phyloP scores from a whole-genome alignment of 2,329 filamentous ascomycete genomes.

The Bipolaris sorokiniana region DNA sequence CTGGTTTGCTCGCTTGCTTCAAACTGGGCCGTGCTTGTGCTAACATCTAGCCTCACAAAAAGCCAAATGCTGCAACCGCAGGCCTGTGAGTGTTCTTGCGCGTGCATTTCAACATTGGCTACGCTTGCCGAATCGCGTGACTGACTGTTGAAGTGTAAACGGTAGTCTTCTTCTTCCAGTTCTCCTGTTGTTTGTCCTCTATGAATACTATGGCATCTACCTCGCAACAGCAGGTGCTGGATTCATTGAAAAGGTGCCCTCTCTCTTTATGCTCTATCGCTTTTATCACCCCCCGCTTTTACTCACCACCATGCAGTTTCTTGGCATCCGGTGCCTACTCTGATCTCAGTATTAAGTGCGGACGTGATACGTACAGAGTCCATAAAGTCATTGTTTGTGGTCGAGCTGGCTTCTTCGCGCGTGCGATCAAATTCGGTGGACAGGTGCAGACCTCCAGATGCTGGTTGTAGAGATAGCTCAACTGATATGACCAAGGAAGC shows the following conservation, averaged over 20 bases:
- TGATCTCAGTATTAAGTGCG: background rate
- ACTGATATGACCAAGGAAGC: constrained; percentile 1
- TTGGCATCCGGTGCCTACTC: background rate
- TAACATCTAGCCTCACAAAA: no score
- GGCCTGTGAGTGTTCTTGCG: no score
- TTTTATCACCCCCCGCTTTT: background rate
- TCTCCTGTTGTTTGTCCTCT: background rate
- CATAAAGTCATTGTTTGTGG: constrained; percentile 1
- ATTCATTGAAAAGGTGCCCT: background rate
- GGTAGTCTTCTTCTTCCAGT: background rate
- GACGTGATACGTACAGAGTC: background rate
- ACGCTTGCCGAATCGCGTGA: no score
- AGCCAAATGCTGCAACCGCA: no score
- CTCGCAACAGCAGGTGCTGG: background rate
- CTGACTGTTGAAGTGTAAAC: background rate
- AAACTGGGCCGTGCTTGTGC: no score
- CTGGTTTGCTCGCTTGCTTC: no score
- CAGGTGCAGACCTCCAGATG: background rate
- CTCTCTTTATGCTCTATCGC: constrained; percentile 1
- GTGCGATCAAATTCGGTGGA: background rate
- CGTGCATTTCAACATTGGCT: no score
- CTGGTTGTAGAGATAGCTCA: background rate
- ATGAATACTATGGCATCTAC: background rate
- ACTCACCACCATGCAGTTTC: background rate
- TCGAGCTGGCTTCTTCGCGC: background rate